Conservation (phyloP, 768 basidiomycete species). For the Pisolithus tinctorius region DNA sequence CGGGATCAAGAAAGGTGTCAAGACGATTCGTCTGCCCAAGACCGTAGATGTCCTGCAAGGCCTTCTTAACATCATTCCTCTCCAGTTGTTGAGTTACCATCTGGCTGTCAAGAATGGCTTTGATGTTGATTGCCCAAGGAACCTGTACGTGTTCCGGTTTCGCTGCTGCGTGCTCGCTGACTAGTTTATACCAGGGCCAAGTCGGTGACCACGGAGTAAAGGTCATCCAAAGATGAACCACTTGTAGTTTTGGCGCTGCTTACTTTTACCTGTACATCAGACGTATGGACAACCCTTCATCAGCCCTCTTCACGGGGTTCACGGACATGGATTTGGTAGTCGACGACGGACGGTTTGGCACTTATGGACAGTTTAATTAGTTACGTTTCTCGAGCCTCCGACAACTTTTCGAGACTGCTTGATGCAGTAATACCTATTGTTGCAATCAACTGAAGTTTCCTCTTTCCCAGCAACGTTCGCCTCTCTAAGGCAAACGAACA, state of each 20-base stretch:
- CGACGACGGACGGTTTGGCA: slow-evolving; percentile 23
- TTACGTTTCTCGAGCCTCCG: background rate
- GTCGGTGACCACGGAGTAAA: slow-evolving; percentile 69
- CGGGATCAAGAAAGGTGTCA: slow-evolving; percentile 61
- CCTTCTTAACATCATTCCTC: slow-evolving; percentile 90
- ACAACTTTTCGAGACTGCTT: background rate
- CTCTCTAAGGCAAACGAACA: no score
- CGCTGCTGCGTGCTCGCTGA: slow-evolving; percentile 6
- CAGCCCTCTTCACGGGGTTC: slow-evolving; percentile 10
- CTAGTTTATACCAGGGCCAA: slow-evolving; percentile 46
- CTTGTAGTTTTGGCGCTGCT: background rate
- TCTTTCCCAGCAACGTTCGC: no score
- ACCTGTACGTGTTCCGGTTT: slow-evolving; percentile 55
- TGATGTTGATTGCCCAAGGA: slow-evolving; percentile 97
- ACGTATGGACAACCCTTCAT: slow-evolving; percentile 8
- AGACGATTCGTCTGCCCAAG: slow-evolving; percentile 91
- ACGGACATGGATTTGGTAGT: slow-evolving; percentile 21
- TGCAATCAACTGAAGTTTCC: background rate
- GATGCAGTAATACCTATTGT: background rate
- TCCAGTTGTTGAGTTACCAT: slow-evolving; percentile 95
- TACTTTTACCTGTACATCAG: background rate
- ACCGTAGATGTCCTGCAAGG: slow-evolving; percentile 96
- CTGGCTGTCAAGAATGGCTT: slow-evolving; percentile 92
- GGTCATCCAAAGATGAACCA: background rate
- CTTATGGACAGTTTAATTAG: slow-evolving; percentile 11